Conservation (phyloP, 345 rosid genomes). For the Boechera stricta region DNA sequence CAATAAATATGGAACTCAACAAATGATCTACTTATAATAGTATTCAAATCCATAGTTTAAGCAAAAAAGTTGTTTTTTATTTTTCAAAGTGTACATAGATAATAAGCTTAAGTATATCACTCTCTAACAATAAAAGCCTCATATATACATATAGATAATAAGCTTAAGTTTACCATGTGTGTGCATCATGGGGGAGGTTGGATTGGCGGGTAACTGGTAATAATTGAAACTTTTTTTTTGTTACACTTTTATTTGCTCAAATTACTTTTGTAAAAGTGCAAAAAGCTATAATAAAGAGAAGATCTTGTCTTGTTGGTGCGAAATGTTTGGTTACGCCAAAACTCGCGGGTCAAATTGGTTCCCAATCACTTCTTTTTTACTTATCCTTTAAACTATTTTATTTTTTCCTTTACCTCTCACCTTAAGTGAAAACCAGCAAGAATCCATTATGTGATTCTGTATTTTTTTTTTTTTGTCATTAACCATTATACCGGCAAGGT, state of each 20-base stretch:
- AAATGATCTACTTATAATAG: not conserved
- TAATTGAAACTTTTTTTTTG: conserved; percentile 40
- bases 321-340: conserved; percentile 46
- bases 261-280: conserved; percentile 45
- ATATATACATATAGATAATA: conserved; percentile 22
- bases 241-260: conserved; percentile 39
- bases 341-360: conserved; percentile 46
- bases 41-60: not conserved
- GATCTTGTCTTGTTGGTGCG: conserved; percentile 40
- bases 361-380: conserved; percentile 32
- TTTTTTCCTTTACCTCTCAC: not conserved
- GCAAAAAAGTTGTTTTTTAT: no score
- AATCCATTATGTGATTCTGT: conserved; percentile 16
- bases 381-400: conserved; percentile 7
- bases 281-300: conserved; percentile 41
- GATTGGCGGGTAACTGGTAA: conserved; percentile 43
- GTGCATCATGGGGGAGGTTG: conserved; percentile 44
- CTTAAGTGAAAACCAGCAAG: conserved; percentile 36
- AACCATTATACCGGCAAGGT: not conserved
- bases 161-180: conserved; percentile 34
- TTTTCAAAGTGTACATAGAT: not conserved
- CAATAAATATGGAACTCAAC: not conserved
- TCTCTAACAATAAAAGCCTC: not conserved
- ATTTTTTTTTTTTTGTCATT: not conserved
- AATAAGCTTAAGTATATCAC: no score